Base-by-base conservation (phyloP, 768 basidiomycete genomes). In the Boletellus ananas region DNA sequence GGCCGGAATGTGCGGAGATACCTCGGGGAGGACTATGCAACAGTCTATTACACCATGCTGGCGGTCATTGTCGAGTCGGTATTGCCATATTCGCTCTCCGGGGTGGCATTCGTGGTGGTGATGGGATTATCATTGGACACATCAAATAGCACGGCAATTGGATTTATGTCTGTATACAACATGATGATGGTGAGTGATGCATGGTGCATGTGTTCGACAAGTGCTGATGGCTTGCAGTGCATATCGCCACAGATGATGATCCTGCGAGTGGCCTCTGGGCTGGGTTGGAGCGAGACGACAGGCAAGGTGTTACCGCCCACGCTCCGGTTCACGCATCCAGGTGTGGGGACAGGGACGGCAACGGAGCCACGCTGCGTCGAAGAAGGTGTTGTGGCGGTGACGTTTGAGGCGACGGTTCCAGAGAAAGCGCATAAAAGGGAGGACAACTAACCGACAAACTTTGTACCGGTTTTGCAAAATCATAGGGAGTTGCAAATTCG, bases 221-320 rank as follows among this genome's bases (percentile, higher is more conserved):
- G 4, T 9, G 23, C 13, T 42, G n/a, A 62, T 3, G 33, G 16
- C 3, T 9, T 6, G 33, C 37, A 64, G 63, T 50, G 60, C 21
- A 50, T 65, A 52, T 61, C 63, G 1, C 57, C 63, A 34, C 64
- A 61, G 47, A 53, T 64, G 52, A 18, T 66, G 42, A 61, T 66
- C 8, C 34, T 64, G 29, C 53, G 58, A 10, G 55, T 66, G 25
- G 58, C 58, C 9, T 56, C 54, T 35, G 62, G 59, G n/a, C 45
- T 37, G 2, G 45, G 45, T 6, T 64, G 59, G 62, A 18, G 40
- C 21, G 50, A 54, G 12, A 63, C 52, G 20, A 33, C 33, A 8
- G 42, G 17, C 3, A 49, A 14, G 33, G 34, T 11, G 4, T 23
- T 18, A 0, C 1, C 31, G 31, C 56, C 60, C 8, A 41, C 52